A percentile compares a stretch with the other conserved stretches of the same genome.
These are phyloP conservation scores for Albifimbria verrucaria DNA, from an alignment of 2,329 filamentous ascomycete genomes.

Conservation along the genomic window DNA sequence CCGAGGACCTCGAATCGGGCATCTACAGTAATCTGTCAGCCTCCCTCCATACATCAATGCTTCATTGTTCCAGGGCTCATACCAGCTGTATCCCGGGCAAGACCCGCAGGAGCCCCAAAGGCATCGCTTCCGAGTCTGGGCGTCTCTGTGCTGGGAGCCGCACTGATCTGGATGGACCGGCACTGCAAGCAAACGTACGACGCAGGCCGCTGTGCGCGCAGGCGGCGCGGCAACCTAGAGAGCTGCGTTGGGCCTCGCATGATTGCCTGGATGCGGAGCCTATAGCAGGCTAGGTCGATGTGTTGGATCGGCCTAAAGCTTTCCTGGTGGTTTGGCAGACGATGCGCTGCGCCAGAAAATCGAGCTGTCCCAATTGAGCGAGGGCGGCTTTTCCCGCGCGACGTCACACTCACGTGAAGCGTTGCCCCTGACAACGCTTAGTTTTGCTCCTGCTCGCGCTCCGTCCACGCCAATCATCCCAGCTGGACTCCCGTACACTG, in stretches of 20 bases:
- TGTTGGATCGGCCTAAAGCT: conserved; percentile 3
- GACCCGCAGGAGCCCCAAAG: conserved; percentile 47
- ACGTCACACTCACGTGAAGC: background rate
- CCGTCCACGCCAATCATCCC: conserved; percentile 4
- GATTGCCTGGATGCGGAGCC: conserved; percentile 11
- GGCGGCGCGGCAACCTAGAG: conserved; percentile 29
- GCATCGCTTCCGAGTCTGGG: conserved; percentile 49
- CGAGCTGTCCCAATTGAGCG: background rate
- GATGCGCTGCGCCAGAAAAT: background rate
- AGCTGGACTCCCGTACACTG: background rate
- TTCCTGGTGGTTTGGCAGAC: background rate
- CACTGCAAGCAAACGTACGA: conserved; percentile 52
- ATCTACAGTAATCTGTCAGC: conserved; percentile 53
- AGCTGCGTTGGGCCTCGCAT: conserved; percentile 44
- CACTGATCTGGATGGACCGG: conserved; percentile 60
- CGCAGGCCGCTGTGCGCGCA: conserved; percentile 21
- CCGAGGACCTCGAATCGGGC: conserved; percentile 93
- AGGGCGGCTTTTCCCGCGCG: background rate
- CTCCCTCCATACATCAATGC: conserved; percentile 2
- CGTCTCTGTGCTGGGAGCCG: conserved; percentile 55
- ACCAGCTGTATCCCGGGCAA: conserved; percentile 50
- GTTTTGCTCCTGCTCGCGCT: conserved; percentile 4
- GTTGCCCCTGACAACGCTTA: conserved; percentile 7
- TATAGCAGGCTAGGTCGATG: conserved; percentile 12
- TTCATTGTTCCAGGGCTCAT: conserved; percentile 19